These are phyloP conservation scores for Flaveria sonorensis DNA, from an alignment of 129 eudicot genomes.

Conservation along the genomic window DNA sequence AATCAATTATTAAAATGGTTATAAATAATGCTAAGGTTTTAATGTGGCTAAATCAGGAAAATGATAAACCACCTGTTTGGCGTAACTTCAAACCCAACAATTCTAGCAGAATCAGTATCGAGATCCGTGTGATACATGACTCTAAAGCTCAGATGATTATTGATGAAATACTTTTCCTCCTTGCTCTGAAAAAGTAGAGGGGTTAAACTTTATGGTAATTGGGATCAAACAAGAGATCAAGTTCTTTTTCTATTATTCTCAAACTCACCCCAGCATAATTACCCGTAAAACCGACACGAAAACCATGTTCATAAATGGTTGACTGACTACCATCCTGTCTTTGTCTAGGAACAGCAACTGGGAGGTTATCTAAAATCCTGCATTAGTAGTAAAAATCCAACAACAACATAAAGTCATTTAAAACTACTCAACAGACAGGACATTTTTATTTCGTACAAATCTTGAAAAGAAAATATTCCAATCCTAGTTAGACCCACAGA, in stretches of 20 bases:
- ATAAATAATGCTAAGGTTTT: not conserved
- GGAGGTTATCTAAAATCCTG: conserved; percentile 89
- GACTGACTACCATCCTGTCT: conserved; percentile 74
- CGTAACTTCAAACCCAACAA: conserved; percentile 90
- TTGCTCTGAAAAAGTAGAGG: conserved; percentile 60
- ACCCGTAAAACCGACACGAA: conserved; percentile 92
- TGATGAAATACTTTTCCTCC: conserved; percentile 78
- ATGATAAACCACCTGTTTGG: conserved; percentile 72
- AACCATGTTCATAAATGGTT: conserved; percentile 86
- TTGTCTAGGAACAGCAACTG: conserved; percentile 87
- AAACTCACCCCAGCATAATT: conserved; percentile 86
- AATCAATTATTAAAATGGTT: not conserved
- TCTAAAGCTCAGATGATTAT: conserved; percentile 88
- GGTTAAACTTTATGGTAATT: not conserved
- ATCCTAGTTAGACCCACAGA: not conserved
- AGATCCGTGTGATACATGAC: conserved; percentile 91
- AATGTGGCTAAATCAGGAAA: not conserved
- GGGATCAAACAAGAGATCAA: conserved; percentile 7
- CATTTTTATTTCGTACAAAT: no score
- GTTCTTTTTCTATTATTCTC: not conserved
- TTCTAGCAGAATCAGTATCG: conserved; percentile 82
- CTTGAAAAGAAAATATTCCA: no score
- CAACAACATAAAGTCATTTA: not conserved
- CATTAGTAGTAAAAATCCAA: conserved; percentile 22
- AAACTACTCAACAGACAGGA: no score